Percentiles rank a stretch among this genome's conserved stretches.
Evolutionary conservation across 208 protist genomes (phyloP).

Genomic region (Acanthamoeba royreba): DNA sequence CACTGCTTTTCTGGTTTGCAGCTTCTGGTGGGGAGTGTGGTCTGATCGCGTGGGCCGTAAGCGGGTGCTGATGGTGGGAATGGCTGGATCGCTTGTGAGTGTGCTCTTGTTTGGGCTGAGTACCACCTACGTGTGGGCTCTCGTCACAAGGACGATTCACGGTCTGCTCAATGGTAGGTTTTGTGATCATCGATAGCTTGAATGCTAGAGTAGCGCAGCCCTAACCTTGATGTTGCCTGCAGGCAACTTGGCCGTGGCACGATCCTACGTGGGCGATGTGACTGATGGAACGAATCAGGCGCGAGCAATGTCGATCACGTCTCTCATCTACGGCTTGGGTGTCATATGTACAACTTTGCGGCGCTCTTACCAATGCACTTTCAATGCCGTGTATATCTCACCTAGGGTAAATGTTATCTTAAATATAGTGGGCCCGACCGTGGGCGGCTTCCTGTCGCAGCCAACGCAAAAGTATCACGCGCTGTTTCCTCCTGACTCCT

Average conservation of each 20-base stretch:
- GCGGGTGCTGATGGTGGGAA: constrained; percentile 6
- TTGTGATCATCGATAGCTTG: no score
- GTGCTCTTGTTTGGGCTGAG: background rate
- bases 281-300: constrained; percentile 6
- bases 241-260: constrained; percentile 21
- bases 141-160: background rate
- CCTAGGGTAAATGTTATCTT: no score
- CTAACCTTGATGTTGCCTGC: no score
- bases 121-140: background rate
- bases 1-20: no score
- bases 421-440: background rate
- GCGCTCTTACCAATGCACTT: no score
- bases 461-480: background rate
- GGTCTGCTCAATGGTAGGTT: constrained; percentile 36
- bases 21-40: constrained; percentile 17
- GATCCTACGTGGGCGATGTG: background rate
- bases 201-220: no score
- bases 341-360: background rate
- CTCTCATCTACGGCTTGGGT: constrained; percentile 9
- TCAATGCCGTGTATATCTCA: background rate
- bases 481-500: background rate
- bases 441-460: constrained; percentile 24
- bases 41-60: background rate
- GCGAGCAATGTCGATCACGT: background rate
- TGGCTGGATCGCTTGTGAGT: background rate